phyloP scores from a whole-genome alignment of 768 basidiomycete species.

The Trametes gibbosa region DNA sequence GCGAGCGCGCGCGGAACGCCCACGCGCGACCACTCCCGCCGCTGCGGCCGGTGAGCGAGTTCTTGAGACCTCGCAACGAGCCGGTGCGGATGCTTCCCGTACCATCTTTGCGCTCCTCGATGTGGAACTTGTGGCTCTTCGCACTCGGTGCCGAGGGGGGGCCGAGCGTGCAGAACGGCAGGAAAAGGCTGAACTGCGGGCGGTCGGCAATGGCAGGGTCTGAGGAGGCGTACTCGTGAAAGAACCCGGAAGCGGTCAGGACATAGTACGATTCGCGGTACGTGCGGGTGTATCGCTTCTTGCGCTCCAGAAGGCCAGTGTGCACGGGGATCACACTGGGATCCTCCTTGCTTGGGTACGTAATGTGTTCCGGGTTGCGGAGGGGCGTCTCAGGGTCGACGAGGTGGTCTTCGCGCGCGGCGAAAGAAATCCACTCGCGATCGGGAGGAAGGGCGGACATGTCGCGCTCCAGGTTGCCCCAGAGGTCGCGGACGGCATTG shows the following conservation, averaged over 20 bases:
- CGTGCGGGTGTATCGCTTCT: constrained; percentile 88
- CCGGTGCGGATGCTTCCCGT: constrained; percentile 62
- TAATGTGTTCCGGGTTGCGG: constrained; percentile 69
- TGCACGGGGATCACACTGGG: constrained; percentile 83
- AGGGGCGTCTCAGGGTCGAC: constrained; percentile 96
- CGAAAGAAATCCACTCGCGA: constrained; percentile 94
- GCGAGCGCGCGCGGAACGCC: constrained; percentile 84
- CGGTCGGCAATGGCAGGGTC: constrained; percentile 59
- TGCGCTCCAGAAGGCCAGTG: constrained; percentile 87
- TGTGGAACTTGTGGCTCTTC: constrained; percentile 92
- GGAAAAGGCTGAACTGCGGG: constrained; percentile 85
- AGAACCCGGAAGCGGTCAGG: constrained; percentile 92
- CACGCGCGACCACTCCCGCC: constrained; percentile 61
- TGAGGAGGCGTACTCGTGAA: constrained; percentile 85
- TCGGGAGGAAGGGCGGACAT: constrained; percentile 84
- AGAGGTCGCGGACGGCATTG: constrained; percentile 68
- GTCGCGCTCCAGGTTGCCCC: constrained; percentile 62
- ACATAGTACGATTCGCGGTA: constrained; percentile 89
- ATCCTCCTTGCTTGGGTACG: constrained; percentile 91
- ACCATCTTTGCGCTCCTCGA: constrained; percentile 88
- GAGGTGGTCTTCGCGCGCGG: constrained; percentile 89
- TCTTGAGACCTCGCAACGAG: constrained; percentile 38
- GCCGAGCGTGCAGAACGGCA: constrained; percentile 93
- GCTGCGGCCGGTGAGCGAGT: constrained; percentile 32
- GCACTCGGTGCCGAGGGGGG: constrained; percentile 73